Base-by-base conservation (phyloP, 371 early-diverging fungal species). In the Entomophthora muscae region DNA sequence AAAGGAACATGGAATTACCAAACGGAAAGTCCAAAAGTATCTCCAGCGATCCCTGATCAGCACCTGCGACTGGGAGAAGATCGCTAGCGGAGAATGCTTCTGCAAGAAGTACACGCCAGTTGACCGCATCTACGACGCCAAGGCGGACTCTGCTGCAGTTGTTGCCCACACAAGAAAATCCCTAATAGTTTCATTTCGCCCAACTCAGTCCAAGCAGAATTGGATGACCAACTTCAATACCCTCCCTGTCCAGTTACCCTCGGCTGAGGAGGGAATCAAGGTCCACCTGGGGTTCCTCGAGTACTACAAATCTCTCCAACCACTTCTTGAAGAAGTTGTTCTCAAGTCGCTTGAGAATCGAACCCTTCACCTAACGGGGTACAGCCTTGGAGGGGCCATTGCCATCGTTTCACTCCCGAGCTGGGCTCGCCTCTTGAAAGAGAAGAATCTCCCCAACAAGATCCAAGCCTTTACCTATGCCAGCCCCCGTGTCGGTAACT, bases 371-470 rank as follows among this genome's bases (percentile, higher is more conserved):
- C 5, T 59, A 2, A 59, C 60, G 21, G 60, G 60, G 5, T 30
- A 32, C 42, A 59, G 60, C 27, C 22, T 59, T 22, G 60, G 60
- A 23, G 60, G 33, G 31, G 31, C 60, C 7, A 32, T 24, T 26
- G 31, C 60, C 17, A 7, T 33, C 0, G 24, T 59, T 31, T 57
- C 57, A 3, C 28, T 57, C 13, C 57, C 57, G 3, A 22, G 22
- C 22, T 57, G 57, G 57, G 10, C 13, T 26, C 31, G 30, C 22
- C 10, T 57, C 3, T 13, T 57, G 5, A n/a, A 57, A 26, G 3
- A 3, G 10, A 22, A 31, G 10, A 28, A 57, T 26, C 30, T 29
- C 5, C 12, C 12, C 29, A 12, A 31, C 24, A 57, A 57, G 28
- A n/a, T 59, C 17, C 33, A 59, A 59, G 12, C 26, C 13, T 59